A percentile compares a stretch with the other conserved stretches of the same genome.
phyloP scores from a whole-genome alignment of 129 eudicot species.

The Solidago caesia region DNA sequence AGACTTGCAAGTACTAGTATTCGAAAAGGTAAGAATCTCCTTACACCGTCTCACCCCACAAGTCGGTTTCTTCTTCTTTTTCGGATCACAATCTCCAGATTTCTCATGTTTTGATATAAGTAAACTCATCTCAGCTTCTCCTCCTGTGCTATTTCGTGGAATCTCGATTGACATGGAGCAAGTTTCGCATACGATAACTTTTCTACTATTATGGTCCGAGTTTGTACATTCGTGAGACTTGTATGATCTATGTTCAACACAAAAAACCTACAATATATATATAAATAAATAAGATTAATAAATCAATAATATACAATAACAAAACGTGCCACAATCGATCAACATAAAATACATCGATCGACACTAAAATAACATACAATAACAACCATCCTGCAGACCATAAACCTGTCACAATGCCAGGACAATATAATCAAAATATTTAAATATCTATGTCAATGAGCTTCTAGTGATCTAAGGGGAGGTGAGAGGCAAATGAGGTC shows the following conservation, averaged over 20 bases:
- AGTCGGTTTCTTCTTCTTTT: constrained; percentile 74
- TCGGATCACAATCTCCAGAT: constrained; percentile 79
- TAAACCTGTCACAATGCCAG: too few species aligned
- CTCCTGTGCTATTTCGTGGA: constrained; percentile 41
- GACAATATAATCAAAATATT: too few species aligned
- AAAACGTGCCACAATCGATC: too few species aligned
- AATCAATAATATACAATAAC: too few species aligned
- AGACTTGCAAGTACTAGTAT: constrained; percentile 61
- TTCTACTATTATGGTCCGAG: constrained; percentile 69
- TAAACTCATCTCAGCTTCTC: constrained; percentile 47
- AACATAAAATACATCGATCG: too few species aligned
- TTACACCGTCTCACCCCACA: constrained; percentile 76
- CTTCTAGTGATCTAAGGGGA: too few species aligned
- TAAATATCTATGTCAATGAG: too few species aligned
- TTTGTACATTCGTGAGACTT: constrained; percentile 78
- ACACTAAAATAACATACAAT: too few species aligned
- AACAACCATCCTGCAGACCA: too few species aligned
- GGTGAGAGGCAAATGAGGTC: too few species aligned
- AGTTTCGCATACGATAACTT: constrained; percentile 65
- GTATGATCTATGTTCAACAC: constrained; percentile 73
- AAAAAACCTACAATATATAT: constrained; percentile 54
- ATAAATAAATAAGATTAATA: neutral
- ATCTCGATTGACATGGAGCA: constrained; percentile 85
- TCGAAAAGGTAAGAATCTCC: constrained; percentile 76
- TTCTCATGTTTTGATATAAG: constrained; percentile 52